Evolutionary conservation across 192 early-diverging fungal genomes (phyloP).

Genomic region (Entomortierella beljakovae): DNA sequence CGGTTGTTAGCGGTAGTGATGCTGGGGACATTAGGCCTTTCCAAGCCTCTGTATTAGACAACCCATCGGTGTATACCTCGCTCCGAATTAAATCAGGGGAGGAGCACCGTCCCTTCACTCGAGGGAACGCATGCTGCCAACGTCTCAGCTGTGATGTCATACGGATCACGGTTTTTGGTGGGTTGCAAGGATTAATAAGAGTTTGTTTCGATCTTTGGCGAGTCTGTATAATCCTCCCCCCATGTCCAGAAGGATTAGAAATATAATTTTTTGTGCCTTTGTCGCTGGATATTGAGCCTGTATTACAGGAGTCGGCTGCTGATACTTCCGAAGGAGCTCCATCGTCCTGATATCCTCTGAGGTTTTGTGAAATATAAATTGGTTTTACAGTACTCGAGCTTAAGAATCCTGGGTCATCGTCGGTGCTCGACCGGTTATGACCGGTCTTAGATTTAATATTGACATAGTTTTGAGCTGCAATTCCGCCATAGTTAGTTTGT

Average conservation of each 20-base stretch:
- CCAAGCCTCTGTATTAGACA: slow-evolving; percentile 76
- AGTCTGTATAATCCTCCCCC: slow-evolving; percentile 39
- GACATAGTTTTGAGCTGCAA: slow-evolving; percentile 17
- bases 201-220: slow-evolving; percentile 44
- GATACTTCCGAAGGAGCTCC: slow-evolving; percentile 20
- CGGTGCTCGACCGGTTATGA: slow-evolving; percentile 45
- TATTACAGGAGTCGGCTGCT: slow-evolving; percentile 44
- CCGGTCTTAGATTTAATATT: slow-evolving; percentile 35
- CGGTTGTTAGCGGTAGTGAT: slow-evolving; percentile 92
- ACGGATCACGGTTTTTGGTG: slow-evolving; percentile 62
- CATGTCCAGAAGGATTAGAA: slow-evolving; percentile 34
- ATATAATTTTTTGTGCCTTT: slow-evolving; percentile 33
- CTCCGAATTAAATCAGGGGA: slow-evolving; percentile 62
- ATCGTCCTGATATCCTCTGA: slow-evolving; percentile 22
- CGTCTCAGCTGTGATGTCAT: slow-evolving; percentile 77
- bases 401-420: slow-evolving; percentile 58
- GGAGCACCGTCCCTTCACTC: slow-evolving; percentile 17
- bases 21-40: slow-evolving; percentile 92
- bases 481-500: slow-evolving; percentile 26
- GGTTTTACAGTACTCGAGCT: slow-evolving; percentile 66
- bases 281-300: slow-evolving; percentile 46
- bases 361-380: slow-evolving; percentile 55
- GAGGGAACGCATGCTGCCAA: slow-evolving; percentile 90
- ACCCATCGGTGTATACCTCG: slow-evolving; percentile 65
- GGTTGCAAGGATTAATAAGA: slow-evolving; percentile 79